Evolutionary conservation across 805 yeast species (phyloP).

Genomic region (Sporopachydermia lactativora): DNA sequence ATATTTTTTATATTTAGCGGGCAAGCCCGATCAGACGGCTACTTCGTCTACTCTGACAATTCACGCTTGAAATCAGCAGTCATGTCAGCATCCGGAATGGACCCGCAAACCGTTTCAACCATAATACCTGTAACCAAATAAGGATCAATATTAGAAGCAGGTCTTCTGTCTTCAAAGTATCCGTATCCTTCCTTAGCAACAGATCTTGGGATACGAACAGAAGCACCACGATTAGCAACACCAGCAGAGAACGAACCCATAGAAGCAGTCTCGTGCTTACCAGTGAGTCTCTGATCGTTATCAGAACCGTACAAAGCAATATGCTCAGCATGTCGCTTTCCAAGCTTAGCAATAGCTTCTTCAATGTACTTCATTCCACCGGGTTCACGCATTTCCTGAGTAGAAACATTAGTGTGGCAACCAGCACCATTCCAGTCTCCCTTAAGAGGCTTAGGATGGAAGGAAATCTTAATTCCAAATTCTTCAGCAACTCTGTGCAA

Average conservation of each 20-base stretch:
- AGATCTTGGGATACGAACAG: slow-evolving; percentile 96
- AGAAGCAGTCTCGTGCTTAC: slow-evolving; percentile 97
- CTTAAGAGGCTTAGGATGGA: slow-evolving; percentile 98
- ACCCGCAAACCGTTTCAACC: slow-evolving; percentile 92
- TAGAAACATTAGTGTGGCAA: slow-evolving; percentile 97
- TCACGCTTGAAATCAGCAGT: slow-evolving; percentile 79
- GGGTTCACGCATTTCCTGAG: slow-evolving; percentile 76
- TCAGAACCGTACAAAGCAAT: slow-evolving; percentile 90
- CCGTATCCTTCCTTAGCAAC: slow-evolving; percentile 98
- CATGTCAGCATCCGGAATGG: slow-evolving; percentile 92
- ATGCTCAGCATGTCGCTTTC: slow-evolving; percentile 95
- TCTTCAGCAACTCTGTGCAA: slow-evolving; percentile 95
- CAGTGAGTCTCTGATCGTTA: slow-evolving; percentile 91
- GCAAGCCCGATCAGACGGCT: too few relatives aligned
- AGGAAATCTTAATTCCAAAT: slow-evolving; percentile 94
- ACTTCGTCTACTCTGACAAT: slow-evolving; percentile 15
- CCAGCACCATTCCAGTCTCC: slow-evolving; percentile 99
- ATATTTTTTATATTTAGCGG: too few relatives aligned
- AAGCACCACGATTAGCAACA: slow-evolving; percentile 99
- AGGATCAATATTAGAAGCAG: slow-evolving; percentile 98
- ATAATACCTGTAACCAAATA: slow-evolving; percentile 97
- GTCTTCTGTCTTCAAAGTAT: slow-evolving; percentile 99
- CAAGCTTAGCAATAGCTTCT: slow-evolving; percentile 81
- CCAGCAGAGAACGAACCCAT: slow-evolving; percentile 85
- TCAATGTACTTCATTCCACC: slow-evolving; percentile 97